phyloP scores from a whole-genome alignment of 345 rosid genomes.

The Heritiera littoralis region DNA sequence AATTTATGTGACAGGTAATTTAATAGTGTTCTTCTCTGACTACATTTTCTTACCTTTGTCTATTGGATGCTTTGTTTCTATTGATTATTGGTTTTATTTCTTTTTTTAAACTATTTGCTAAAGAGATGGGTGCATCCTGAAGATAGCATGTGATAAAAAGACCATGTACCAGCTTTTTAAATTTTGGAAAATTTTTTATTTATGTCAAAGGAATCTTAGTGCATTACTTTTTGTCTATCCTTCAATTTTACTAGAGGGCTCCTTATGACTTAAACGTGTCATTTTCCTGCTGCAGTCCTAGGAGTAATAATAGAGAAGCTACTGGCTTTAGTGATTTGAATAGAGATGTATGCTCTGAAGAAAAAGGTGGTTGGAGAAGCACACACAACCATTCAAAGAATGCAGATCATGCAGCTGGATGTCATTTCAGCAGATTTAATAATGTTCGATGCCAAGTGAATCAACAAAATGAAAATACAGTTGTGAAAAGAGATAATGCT shows the following conservation, averaged over 20 bases:
- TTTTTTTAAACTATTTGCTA: neutral
- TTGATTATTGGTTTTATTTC: neutral
- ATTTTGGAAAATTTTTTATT: neutral
- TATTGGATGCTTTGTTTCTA: conserved; percentile 3
- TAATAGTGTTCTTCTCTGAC: neutral
- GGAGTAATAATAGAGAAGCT: conserved; percentile 25
- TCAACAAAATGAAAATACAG: conserved; percentile 28
- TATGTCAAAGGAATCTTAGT: neutral
- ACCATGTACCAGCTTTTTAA: neutral
- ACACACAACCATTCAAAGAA: conserved; percentile 33
- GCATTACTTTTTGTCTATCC: conserved; percentile 17
- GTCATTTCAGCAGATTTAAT: conserved; percentile 22
- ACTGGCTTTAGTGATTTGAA: conserved; percentile 30
- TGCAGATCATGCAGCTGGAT: conserved; percentile 20
- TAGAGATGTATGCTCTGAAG: conserved; percentile 32
- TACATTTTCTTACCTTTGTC: neutral
- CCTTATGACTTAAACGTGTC: neutral
- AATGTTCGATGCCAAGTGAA: conserved; percentile 23
- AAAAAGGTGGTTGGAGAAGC: conserved; percentile 65
- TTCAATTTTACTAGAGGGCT: neutral
- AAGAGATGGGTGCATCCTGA: neutral
- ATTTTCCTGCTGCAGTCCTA: conserved; percentile 32
- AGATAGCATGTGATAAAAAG: neutral
- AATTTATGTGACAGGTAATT: conserved; percentile 51
- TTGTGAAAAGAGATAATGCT: conserved; percentile 25